Conservation (phyloP, 2,329 filamentous ascomycete species). For the Corynespora cassiicola region DNA sequence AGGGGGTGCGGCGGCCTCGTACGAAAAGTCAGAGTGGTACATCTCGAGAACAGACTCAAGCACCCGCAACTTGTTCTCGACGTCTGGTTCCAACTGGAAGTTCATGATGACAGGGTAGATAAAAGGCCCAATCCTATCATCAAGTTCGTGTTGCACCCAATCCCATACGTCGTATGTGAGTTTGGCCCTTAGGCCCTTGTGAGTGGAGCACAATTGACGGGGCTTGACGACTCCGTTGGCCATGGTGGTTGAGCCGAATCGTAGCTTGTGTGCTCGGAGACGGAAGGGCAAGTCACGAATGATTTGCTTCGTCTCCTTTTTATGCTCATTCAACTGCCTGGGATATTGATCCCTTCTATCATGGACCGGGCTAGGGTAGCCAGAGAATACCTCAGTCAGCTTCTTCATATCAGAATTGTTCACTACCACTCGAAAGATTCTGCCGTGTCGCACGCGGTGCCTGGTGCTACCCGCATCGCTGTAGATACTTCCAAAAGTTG, state of each 20-base stretch:
- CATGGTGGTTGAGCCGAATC: no score
- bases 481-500: no score
- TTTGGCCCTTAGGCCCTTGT: slow-evolving; percentile 26
- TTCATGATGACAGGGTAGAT: slow-evolving; percentile 33
- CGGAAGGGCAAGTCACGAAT: slow-evolving; percentile 30
- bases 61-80: slow-evolving; percentile 26
- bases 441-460: no score
- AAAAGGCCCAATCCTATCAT: slow-evolving; percentile 27
- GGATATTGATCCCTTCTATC: no score
- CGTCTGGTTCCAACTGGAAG: slow-evolving; percentile 14
- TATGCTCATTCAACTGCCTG: no score
- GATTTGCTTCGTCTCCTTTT: slow-evolving; percentile 10
- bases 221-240: slow-evolving; percentile 5
- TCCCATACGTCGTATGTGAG: slow-evolving; percentile 29
- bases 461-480: no score
- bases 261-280: no score
- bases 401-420: no score
- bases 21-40: slow-evolving; percentile 26
- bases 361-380: no score
- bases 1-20: slow-evolving; percentile 18
- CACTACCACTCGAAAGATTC: no score
- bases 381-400: no score
- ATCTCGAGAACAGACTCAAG: slow-evolving; percentile 38
- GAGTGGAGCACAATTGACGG: slow-evolving; percentile 26
- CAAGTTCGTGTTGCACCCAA: slow-evolving; percentile 30